Evolutionary conservation across 2,329 filamentous ascomycete genomes (phyloP), one percentile per base, ranked within the genome.

Genomic region (Botrytis tulipae): DNA sequence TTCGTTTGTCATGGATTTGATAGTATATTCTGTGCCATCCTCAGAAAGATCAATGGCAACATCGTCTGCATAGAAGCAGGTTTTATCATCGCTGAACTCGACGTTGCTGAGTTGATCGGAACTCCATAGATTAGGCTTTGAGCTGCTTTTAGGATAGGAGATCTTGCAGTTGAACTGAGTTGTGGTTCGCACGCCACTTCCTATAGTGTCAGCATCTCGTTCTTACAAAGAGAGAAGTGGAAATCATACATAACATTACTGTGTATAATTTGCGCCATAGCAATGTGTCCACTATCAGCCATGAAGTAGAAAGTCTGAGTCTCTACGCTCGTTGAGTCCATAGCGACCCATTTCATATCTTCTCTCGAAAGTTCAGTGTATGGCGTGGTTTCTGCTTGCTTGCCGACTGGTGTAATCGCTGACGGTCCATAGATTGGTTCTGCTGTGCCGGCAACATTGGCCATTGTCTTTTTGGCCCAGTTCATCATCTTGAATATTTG

Each of bases 161-260:
- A 98, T 88, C 87, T 98, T 98, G 83, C 89, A 90, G 86, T 93
- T 98, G 88, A 98, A 97, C 84, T 98, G 95, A 81, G 89, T 91
- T 40, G 95, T 99, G 61, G 92, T 95, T 79, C 92, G 92, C 77
- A 99, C 89, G 82, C 95, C 95, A 79, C 95, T 97, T 82, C 12
- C 74, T 29, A 76, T 61, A 81, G 54, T 63, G 44, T 80, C 51
- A 80, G 79, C 77, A 46, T 73, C 32, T 63, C 40, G 29, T 75
- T 48, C 71, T 76, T 76, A 51, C 80, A n/a, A 68, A 22, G 40
- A 8, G 16, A 63, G 67, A 69, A 42, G 29, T 29, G 29, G 22
- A 57, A 71, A 65, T 60, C 91, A 84, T 90, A 98, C 95, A 90
- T 92, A 82, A 99, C 93, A 84, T 97, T 98, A 86, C 93, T 98